A percentile compares a stretch with the other conserved stretches of the same genome.
phyloP scores from a whole-genome alignment of 352 stramenopile species.

The Peronospora destructor region DNA sequence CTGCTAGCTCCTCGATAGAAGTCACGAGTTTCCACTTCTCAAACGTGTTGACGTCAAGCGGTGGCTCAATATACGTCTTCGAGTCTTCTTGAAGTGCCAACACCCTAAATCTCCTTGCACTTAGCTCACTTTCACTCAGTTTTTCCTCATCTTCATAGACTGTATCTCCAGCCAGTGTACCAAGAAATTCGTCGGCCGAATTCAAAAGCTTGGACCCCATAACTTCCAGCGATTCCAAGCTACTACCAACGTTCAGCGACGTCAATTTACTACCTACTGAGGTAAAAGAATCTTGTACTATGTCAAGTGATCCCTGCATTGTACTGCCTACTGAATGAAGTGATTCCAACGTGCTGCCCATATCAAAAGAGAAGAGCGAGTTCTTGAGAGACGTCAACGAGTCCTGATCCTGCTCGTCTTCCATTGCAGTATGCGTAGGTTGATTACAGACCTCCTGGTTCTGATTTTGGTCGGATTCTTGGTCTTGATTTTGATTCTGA shows the following conservation, averaged over 20 bases:
- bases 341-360: conserved; percentile 21
- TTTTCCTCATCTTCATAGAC: conserved; percentile 27
- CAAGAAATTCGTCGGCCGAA: conserved; percentile 57
- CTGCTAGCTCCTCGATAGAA: conserved; percentile 27
- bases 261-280: conserved; percentile 31
- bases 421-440: conserved; percentile 1
- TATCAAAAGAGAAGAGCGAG: conserved; percentile 57
- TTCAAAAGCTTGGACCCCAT: conserved; percentile 68
- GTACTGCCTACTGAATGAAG: conserved; percentile 36
- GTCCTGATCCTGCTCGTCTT: conserved; percentile 9
- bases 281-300: conserved; percentile 26
- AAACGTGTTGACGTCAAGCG: conserved; percentile 54
- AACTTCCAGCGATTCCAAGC: conserved; percentile 41
- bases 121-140: conserved; percentile 33
- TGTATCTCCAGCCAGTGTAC: conserved; percentile 32
- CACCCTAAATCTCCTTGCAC: conserved; percentile 47
- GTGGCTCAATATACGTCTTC: conserved; percentile 55
- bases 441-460: not conserved
- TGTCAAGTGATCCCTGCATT: conserved; percentile 26
- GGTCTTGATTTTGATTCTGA: conserved; percentile 7
- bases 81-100: conserved; percentile 56
- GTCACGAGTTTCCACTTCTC: conserved; percentile 47
- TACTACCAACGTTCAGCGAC: conserved; percentile 25
- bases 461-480: not conserved
- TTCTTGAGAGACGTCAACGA: conserved; percentile 22